Percentiles rank a stretch among this genome's conserved stretches.
These are phyloP conservation scores for Xerophyta viscosa DNA, from an alignment of 106 monocot genomes.

Conservation along the genomic window DNA sequence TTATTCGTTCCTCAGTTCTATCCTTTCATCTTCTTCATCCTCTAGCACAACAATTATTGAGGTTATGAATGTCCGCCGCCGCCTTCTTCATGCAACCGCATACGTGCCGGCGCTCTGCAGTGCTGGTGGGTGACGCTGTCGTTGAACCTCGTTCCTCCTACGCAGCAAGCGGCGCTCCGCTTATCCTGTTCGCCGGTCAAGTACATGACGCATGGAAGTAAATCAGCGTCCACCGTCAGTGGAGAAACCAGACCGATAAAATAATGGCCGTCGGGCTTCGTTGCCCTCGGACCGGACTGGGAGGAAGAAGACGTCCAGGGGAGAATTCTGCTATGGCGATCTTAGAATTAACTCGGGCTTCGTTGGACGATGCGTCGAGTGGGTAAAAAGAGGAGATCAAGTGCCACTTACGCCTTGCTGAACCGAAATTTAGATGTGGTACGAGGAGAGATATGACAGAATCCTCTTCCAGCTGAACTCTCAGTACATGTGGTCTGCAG, in stretches of 20 bases:
- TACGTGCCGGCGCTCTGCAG: neutral
- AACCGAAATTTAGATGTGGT: slow-evolving; percentile 2
- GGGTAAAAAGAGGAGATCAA: too few relatives aligned
- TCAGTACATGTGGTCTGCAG: slow-evolving; percentile 6
- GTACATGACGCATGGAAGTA: neutral
- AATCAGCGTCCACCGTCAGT: neutral
- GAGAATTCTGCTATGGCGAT: too few relatives aligned
- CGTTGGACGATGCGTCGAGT: too few relatives aligned
- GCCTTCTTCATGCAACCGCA: slow-evolving; percentile 9
- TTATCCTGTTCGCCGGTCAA: neutral
- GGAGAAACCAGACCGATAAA: too few relatives aligned
- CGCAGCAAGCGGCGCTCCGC: slow-evolving; percentile 1
- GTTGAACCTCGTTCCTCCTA: slow-evolving; percentile 5
- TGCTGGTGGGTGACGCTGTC: neutral
- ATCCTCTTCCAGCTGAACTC: slow-evolving; percentile 23
- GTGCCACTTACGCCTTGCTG: too few relatives aligned
- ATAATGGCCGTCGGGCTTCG: too few relatives aligned
- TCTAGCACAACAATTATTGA: too few relatives aligned
- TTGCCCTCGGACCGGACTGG: too few relatives aligned
- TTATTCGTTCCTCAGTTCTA: too few relatives aligned
- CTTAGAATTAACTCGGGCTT: too few relatives aligned
- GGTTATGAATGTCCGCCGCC: neutral
- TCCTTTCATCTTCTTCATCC: too few relatives aligned
- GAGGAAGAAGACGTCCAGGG: too few relatives aligned
- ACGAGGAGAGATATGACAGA: slow-evolving; percentile 23